Evolutionary conservation across 2,329 filamentous ascomycete species (phyloP).

Genomic region (Dryadomyces quercus-mongolicae): DNA sequence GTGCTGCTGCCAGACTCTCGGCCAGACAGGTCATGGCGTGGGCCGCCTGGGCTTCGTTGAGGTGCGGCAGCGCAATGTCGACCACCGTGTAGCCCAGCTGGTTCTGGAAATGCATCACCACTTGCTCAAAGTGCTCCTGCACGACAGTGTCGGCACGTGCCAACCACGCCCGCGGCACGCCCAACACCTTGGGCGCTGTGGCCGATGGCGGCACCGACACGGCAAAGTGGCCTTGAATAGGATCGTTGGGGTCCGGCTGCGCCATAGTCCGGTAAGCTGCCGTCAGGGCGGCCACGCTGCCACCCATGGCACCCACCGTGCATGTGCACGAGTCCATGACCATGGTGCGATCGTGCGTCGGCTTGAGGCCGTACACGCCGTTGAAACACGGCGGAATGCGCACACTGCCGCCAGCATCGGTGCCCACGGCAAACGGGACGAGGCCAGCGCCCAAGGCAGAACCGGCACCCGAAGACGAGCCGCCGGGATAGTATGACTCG

Average conservation of each 20-base stretch:
- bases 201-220: slow-evolving; percentile 30
- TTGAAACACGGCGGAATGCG: slow-evolving; percentile 66
- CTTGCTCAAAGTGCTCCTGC: slow-evolving; percentile 44
- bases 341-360: slow-evolving; percentile 59
- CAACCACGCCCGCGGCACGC: slow-evolving; percentile 58
- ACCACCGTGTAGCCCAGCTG: slow-evolving; percentile 35
- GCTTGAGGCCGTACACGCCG: slow-evolving; percentile 71
- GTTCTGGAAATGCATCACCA: slow-evolving; percentile 44
- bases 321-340: slow-evolving; percentile 40
- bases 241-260: slow-evolving; percentile 53
- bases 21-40: slow-evolving; percentile 68
- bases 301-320: slow-evolving; percentile 64
- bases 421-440: slow-evolving; percentile 63
- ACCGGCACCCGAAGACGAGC: slow-evolving; percentile 65
- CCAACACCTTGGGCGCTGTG: slow-evolving; percentile 41
- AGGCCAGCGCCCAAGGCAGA: slow-evolving; percentile 60
- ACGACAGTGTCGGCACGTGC: slow-evolving; percentile 55
- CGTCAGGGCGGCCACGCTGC: slow-evolving; percentile 64
- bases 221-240: slow-evolving; percentile 50
- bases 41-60: slow-evolving; percentile 61
- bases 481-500: slow-evolving; percentile 63
- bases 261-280: slow-evolving; percentile 75
- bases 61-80: slow-evolving; percentile 52
- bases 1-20: slow-evolving; percentile 47
- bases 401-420: slow-evolving; percentile 62